Evolutionary conservation across 768 basidiomycete species (phyloP), one percentile per base, ranked within the genome.

Genomic region (Candolleomyces aberdarensis): DNA sequence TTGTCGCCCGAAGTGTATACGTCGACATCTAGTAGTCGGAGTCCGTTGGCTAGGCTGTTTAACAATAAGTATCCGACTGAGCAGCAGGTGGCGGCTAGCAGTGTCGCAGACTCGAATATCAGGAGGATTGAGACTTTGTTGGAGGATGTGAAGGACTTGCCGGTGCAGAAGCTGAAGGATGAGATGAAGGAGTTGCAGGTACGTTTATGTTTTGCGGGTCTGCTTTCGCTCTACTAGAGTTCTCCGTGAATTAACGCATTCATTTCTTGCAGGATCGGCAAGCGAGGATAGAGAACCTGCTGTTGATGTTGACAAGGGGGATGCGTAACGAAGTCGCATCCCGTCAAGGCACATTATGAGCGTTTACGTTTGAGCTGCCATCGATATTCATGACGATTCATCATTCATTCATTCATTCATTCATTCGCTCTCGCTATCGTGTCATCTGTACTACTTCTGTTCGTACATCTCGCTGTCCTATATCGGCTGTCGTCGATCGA

Each of bases 121-220:
- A 83, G 75, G 64, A 78, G 80, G 60, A 70, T 92, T 44, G 89
- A 92, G 70, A 71, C 74, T 22, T 67, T 90, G 60, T 67, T 92
- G 60, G 87, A 90, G 50, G 84, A 85, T 54, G 80, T 89, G 49
- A 79, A 80, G 32, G 79, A 82, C 47, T 64, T 91, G 63, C 90
- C 91, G 7, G 82, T 91, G 19, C 79, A 82, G 40, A 80, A 74
- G 63, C 74, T 94, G 41, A 88, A 84, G 71, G 87, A 88, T 2
- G 91, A 94, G 71, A 88, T 94, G 83, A 91, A 86, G 69, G 92
- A 93, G 69, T 72, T 93, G 31, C 89, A 90, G 81, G 89, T 89
- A 49, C 52, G 79, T 72, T 47, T 55, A 11, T 17, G 22, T 41
- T 55, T 60, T 44, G 59, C 32, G 36, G 13, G 32, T 3, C 19